Evolutionary conservation across 345 rosid genomes (phyloP).

Genomic region (Dipteronia sinensis): DNA sequence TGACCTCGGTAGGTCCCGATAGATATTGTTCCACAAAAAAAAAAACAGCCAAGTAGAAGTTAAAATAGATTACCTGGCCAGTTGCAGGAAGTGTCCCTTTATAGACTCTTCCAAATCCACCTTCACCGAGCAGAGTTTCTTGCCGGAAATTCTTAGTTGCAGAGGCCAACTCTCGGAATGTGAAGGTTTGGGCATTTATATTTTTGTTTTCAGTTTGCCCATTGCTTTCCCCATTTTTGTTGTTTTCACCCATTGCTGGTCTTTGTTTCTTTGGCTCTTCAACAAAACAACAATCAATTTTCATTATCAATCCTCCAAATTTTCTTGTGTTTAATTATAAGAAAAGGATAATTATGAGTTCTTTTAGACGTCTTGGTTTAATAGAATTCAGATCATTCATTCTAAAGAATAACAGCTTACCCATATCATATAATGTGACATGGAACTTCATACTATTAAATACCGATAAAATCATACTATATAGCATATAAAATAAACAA

Average conservation of each 20-base stretch:
- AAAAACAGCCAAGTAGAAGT: neutral
- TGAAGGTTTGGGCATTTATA: constrained; percentile 33
- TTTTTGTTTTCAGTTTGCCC: constrained; percentile 15
- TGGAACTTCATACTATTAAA: too few relatives aligned
- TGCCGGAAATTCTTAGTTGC: constrained; percentile 80
- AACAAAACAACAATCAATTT: neutral
- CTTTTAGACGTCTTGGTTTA: neutral
- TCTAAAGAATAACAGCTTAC: too few relatives aligned
- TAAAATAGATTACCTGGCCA: constrained; percentile 47
- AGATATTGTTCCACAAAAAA: neutral
- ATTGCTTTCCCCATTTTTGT: constrained; percentile 2
- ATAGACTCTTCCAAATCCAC: constrained; percentile 75
- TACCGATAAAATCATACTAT: too few relatives aligned
- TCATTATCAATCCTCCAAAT: neutral
- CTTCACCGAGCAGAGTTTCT: constrained; percentile 76
- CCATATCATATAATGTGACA: too few relatives aligned
- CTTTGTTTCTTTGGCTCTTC: constrained; percentile 35
- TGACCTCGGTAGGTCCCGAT: too few relatives aligned
- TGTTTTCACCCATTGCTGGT: constrained; percentile 10
- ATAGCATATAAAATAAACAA: too few relatives aligned
- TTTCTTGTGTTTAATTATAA: too few relatives aligned
- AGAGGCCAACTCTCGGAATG: constrained; percentile 69
- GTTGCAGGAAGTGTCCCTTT: constrained; percentile 64
- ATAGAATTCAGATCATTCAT: too few relatives aligned
- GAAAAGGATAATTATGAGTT: neutral